phyloP scores from a whole-genome alignment of 163 green algal genomes.

The Volvox carteri region DNA sequence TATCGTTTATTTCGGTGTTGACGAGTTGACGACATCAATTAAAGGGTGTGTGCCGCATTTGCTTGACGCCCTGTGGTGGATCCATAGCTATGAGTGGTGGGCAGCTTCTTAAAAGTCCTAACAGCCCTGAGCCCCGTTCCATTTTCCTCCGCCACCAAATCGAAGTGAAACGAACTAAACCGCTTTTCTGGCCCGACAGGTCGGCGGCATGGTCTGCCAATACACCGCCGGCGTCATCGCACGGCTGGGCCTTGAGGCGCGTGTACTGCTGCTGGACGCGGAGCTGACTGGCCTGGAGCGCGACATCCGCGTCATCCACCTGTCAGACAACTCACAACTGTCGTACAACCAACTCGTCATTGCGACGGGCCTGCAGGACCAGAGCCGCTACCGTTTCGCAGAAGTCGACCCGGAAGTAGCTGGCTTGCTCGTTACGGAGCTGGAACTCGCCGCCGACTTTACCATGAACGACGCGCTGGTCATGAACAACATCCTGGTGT shows the following conservation, averaged over 20 bases:
- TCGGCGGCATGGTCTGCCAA: constrained; percentile 63
- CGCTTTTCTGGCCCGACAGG: too few species aligned
- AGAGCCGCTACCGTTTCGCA: constrained; percentile 50
- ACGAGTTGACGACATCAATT: too few species aligned
- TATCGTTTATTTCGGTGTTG: too few species aligned
- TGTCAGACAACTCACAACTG: constrained; percentile 67
- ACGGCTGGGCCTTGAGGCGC: constrained; percentile 68
- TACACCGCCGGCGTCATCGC: constrained; percentile 60
- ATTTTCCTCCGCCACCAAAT: too few species aligned
- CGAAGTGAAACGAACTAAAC: too few species aligned
- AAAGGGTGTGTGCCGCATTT: too few species aligned
- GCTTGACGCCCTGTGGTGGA: too few species aligned
- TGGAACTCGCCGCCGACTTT: constrained; percentile 64
- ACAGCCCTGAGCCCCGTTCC: too few species aligned
- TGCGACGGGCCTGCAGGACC: constrained; percentile 59
- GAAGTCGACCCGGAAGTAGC: constrained; percentile 58
- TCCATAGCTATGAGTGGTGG: too few species aligned
- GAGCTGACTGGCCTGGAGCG: constrained; percentile 74
- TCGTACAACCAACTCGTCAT: constrained; percentile 77
- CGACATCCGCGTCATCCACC: constrained; percentile 58
- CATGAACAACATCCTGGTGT: constrained; percentile 66
- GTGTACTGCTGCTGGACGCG: constrained; percentile 69
- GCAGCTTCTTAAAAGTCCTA: too few species aligned
- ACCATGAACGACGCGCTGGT: constrained; percentile 54
- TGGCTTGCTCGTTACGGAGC: constrained; percentile 55